Base-by-base conservation (phyloP, 371 early-diverging fungal genomes). In the Mucor piriformis region DNA sequence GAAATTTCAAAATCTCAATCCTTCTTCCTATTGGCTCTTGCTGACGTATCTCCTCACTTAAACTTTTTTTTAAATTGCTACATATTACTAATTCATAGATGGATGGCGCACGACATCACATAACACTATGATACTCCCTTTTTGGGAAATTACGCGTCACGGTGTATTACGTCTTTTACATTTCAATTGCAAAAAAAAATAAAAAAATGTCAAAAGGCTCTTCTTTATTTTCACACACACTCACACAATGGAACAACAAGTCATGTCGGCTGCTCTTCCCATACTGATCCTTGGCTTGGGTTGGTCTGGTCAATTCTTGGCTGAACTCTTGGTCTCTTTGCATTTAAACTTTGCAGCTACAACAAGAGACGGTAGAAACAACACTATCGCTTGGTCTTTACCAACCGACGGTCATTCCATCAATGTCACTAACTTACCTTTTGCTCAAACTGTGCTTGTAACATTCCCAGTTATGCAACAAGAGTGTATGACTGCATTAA, bases 221-320 rank as follows among this genome's bases (percentile, higher is more conserved):
- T n/a, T n/a, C n/a, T n/a, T n/a, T n/a, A n/a, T n/a, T n/a, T n/a
- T n/a, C n/a, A n/a, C n/a, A n/a, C n/a, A n/a, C n/a, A n/a, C n/a
- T n/a, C n/a, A 29, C 29, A 29, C 13, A 11, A 73, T 69, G 66
- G 64, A 69, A 24, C 66, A 64, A 62, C 63, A 57, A 40, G 51
- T 67, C 20, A 57, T 68, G 3, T 50, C 70, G 33, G 47, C 62
- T 20, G 35, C 55, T 6, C 32, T 77, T 15, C 69, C 70, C 40
- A 66, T 79, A 16, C 71, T 79, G 5, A 74, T 79, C 42, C 51
- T 79, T 2, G 79, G 79, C 5, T 43, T 74, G 3, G 79, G 79
- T 16, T 79, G 79, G 79, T 74, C 76, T n/a, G 79, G 79, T 6
- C 70, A 70, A 27, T 79, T 79, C 43, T 52, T 79, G 6, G 57